Conservation (phyloP, 306 rosid species). For the Dalbergia cochinchinensis region DNA sequence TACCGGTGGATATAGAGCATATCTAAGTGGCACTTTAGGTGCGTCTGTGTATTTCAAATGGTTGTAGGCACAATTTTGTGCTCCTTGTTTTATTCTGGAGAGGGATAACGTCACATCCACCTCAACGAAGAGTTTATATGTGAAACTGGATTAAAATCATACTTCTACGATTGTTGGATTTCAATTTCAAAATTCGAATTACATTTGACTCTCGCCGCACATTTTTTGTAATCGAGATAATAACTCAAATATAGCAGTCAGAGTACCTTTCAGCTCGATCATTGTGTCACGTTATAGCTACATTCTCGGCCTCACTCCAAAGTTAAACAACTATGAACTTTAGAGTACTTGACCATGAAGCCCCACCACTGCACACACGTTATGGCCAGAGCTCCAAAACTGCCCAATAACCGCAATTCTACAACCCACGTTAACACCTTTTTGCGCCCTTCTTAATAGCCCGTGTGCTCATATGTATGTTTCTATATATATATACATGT, state of each 20-base stretch:
- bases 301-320: neutral
- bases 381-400: neutral
- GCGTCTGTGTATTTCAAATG: neutral
- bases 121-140: neutral
- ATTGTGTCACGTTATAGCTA: neutral
- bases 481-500: neutral
- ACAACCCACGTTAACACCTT: constrained; percentile 30
- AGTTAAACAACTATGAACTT: neutral
- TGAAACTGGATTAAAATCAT: neutral
- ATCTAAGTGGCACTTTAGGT: too few species aligned
- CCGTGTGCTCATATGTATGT: neutral
- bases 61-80: too few species aligned
- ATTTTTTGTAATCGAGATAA: neutral
- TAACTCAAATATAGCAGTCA: too few species aligned
- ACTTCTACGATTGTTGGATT: neutral
- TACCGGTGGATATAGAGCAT: too few species aligned
- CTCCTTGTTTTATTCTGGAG: too few species aligned
- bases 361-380: constrained; percentile 32
- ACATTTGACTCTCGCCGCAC: neutral
- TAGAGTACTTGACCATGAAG: neutral
- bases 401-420: constrained; percentile 8
- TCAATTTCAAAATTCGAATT: constrained; percentile 1
- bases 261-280: neutral
- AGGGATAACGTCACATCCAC: too few species aligned
- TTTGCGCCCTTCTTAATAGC: neutral